Evolutionary conservation across 2,329 filamentous ascomycete species (phyloP).

Genomic region (Trichoderma atroviride): DNA sequence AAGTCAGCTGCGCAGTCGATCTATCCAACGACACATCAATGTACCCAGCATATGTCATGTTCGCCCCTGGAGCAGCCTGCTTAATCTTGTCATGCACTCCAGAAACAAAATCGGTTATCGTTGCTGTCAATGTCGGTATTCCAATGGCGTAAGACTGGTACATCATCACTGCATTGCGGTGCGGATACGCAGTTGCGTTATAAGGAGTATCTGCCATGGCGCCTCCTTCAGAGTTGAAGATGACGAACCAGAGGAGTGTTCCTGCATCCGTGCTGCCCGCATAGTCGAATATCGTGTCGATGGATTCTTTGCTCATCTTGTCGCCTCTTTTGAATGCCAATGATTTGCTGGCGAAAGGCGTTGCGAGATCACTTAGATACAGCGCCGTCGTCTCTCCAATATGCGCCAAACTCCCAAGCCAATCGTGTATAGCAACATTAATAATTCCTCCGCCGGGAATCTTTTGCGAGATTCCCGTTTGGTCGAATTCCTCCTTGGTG

Average conservation of each 20-base stretch:
- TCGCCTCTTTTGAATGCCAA: constrained; percentile 56
- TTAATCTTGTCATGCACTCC: constrained; percentile 53
- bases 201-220: constrained; percentile 58
- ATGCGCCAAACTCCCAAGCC: constrained; percentile 61
- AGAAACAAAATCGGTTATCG: constrained; percentile 53
- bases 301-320: constrained; percentile 48
- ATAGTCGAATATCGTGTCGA: constrained; percentile 57
- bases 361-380: constrained; percentile 50
- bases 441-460: constrained; percentile 48
- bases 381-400: constrained; percentile 54
- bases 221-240: constrained; percentile 65
- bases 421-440: constrained; percentile 60
- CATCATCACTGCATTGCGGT: constrained; percentile 66
- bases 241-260: constrained; percentile 61
- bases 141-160: constrained; percentile 64
- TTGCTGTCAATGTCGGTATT: constrained; percentile 47
- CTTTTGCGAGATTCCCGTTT: constrained; percentile 50
- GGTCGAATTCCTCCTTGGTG: constrained; percentile 56
- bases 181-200: constrained; percentile 63
- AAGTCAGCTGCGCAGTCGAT: constrained; percentile 49
- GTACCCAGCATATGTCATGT: constrained; percentile 65
- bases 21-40: constrained; percentile 56
- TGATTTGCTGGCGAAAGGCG: constrained; percentile 60
- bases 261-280: constrained; percentile 53
- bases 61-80: constrained; percentile 41